phyloP scores from a whole-genome alignment of 2,329 filamentous ascomycete genomes.

The Cladophialophora carrionii region DNA sequence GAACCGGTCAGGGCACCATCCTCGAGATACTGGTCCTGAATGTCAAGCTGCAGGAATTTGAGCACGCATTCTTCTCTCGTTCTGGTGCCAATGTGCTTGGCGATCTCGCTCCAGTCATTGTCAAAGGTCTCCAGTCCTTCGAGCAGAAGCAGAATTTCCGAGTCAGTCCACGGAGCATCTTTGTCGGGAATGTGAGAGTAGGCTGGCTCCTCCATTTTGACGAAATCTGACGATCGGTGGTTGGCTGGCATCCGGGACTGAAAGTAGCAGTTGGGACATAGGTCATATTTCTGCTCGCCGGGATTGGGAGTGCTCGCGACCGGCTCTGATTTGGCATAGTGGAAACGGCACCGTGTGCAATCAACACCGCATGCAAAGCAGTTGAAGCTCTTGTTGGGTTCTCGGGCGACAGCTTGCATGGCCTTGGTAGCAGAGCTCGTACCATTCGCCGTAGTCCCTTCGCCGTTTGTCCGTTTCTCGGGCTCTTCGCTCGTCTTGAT shows the following conservation, averaged over 20 bases:
- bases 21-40: conserved; percentile 95
- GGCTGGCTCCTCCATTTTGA: conserved; percentile 84
- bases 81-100: conserved; percentile 87
- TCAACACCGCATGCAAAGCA: conserved; percentile 93
- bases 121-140: conserved; percentile 92
- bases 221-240: conserved; percentile 78
- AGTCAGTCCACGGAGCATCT: conserved; percentile 87
- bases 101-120: conserved; percentile 92
- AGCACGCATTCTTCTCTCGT: conserved; percentile 95
- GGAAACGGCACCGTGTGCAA: conserved; percentile 73
- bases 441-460: conserved; percentile 70
- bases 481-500: conserved; percentile 70
- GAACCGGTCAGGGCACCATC: conserved; percentile 66
- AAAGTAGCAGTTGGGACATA: conserved; percentile 89
- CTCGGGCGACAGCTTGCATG: conserved; percentile 63
- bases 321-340: conserved; percentile 67
- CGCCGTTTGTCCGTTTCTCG: conserved; percentile 70
- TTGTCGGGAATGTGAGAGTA: conserved; percentile 79
- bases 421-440: conserved; percentile 62
- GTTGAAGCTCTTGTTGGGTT: conserved; percentile 68
- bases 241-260: conserved; percentile 81
- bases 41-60: conserved; percentile 93
- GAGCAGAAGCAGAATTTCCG: conserved; percentile 83
- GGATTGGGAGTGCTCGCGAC: conserved; percentile 59
- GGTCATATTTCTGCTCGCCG: conserved; percentile 72